Base-by-base conservation (phyloP, 1,284 basidiomycete species). In the Ceratobasidium sp. region DNA sequence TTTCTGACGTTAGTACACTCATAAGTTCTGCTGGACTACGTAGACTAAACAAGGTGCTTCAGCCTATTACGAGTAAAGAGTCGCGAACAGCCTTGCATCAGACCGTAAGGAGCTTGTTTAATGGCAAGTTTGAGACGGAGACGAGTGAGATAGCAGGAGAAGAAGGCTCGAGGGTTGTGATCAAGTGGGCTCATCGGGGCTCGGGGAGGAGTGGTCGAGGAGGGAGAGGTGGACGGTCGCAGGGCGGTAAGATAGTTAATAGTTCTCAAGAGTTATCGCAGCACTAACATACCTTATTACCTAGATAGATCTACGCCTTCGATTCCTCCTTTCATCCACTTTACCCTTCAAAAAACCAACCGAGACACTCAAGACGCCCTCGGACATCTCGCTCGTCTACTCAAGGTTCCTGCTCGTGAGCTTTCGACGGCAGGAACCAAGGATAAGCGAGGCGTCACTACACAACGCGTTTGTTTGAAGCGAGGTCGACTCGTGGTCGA, bases 301-400 rank as follows among this genome's bases (percentile, higher is more conserved):
- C 23, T 64, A 76, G 59, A 79, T 54, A 48, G 56, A 38, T 57
- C 67, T 12, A 76, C 52, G 3, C 77, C 78, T n/a, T 28, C 26
- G 17, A 71, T 74, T 56, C 93, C 93, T 79, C 93, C 93, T 0
- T 99, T 95, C 84, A 96, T 99, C 78, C 96, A 99, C 83, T 98
- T 99, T 84, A 96, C 96, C 0, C 86, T 99, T 54, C 97, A 98
- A 84, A 99, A 99, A 86, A 96, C 96, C 20, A 99, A 99, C 82
- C 92, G 98, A 61, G 98, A 99, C 83, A 97, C 96, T 2, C 96
- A 98, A 84, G 98, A 99, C 82, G 96, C 96, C 0, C 90, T 99
- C 28, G 88, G 90, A 0, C 89, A 96, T 82, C 85, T 98, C 48
- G 88, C 94, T 13, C 91, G 95, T 15, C 89, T 91, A 57, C 87